A percentile compares a stretch with the other conserved stretches of the same genome.
phyloP scores from a whole-genome alignment of 345 rosid species.

The Citrus mangshanensis region DNA sequence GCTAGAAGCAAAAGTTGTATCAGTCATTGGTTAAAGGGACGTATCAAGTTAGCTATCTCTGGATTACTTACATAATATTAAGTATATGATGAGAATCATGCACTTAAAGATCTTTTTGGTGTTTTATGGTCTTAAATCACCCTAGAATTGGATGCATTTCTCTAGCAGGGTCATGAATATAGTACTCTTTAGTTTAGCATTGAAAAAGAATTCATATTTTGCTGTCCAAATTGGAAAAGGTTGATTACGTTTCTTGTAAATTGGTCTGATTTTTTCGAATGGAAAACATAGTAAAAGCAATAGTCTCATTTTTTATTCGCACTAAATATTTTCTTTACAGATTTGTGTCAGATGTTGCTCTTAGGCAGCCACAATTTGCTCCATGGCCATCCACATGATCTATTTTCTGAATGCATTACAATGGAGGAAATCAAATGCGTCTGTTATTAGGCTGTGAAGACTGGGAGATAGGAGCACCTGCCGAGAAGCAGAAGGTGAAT shows the following conservation, averaged over 20 bases:
- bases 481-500: conserved; percentile 3
- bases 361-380: not conserved
- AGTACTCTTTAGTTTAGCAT: not conserved
- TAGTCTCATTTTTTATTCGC: not conserved
- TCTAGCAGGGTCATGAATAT: not conserved
- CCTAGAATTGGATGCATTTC: not conserved
- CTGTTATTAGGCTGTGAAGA: not conserved
- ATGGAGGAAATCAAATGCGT: not conserved
- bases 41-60: not conserved
- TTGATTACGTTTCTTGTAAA: not conserved
- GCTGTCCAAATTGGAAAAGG: not conserved
- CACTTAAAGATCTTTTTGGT: not conserved
- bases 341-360: not conserved
- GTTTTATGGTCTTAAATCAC: not conserved
- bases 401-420: not conserved
- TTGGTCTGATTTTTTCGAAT: not conserved
- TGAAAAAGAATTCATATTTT: not conserved
- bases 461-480: not conserved
- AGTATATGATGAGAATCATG: not conserved
- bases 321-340: not conserved
- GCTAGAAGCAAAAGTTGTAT: not conserved
- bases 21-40: not conserved
- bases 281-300: not conserved
- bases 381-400: not conserved
- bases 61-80: not conserved